phyloP scores from a whole-genome alignment of 2,329 filamentous ascomycete genomes.

The Venturia pyrina region DNA sequence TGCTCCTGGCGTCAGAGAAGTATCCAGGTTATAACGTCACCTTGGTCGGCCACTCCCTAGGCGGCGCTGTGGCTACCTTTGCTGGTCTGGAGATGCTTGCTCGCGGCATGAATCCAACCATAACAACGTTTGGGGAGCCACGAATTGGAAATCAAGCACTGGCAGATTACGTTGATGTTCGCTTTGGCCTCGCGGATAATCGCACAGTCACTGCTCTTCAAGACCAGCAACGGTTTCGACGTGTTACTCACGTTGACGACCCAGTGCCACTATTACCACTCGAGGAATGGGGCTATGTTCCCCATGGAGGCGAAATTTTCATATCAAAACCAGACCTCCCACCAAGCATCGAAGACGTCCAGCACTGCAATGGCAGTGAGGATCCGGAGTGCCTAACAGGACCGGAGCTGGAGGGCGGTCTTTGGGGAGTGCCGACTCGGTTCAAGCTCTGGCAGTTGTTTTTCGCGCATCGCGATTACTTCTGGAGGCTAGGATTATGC shows the following conservation, averaged over 20 bases:
- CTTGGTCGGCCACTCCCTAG: conserved; percentile 82
- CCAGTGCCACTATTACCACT: conserved; percentile 83
- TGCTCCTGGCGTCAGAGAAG: conserved; percentile 48
- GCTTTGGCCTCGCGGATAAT: conserved; percentile 32
- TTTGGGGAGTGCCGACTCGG: conserved; percentile 36
- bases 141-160: conserved; percentile 46
- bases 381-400: conserved; percentile 65
- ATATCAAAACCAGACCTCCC: conserved; percentile 64
- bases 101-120: conserved; percentile 62
- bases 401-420: conserved; percentile 14
- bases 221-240: conserved; percentile 44
- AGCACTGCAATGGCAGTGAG: conserved; percentile 58
- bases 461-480: conserved; percentile 92
- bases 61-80: conserved; percentile 81
- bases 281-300: conserved; percentile 75
- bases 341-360: conserved; percentile 58
- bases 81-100: conserved; percentile 77
- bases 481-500: conserved; percentile 86
- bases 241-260: conserved; percentile 78
- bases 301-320: conserved; percentile 81
- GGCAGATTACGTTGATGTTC: conserved; percentile 42
- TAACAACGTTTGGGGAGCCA: conserved; percentile 93
- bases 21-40: conserved; percentile 65
- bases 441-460: conserved; percentile 86
- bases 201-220: conserved; percentile 14